Percentiles rank a stretch among this genome's conserved stretches.
Evolutionary conservation across 2,329 filamentous ascomycete species (phyloP).

Genomic region (Penicillium sp.): DNA sequence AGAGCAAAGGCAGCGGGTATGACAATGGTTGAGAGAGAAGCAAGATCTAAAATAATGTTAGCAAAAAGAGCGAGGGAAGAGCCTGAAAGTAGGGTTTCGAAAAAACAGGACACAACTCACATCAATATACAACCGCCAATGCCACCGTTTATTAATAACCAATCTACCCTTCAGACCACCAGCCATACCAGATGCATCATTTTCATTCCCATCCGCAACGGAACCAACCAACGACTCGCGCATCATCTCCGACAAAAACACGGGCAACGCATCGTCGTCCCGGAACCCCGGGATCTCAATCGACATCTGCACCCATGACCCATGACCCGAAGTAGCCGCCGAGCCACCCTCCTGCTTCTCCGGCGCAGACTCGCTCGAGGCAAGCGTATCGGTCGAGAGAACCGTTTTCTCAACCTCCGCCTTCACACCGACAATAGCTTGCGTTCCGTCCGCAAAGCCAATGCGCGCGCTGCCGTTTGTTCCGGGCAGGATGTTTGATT

Average conservation of each 20-base stretch:
- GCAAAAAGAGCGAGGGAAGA: not conserved
- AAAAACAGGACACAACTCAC: slow-evolving; percentile 52
- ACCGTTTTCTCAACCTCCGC: slow-evolving; percentile 83
- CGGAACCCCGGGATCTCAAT: slow-evolving; percentile 90
- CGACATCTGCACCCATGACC: slow-evolving; percentile 83
- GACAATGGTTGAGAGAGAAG: slow-evolving; percentile 91
- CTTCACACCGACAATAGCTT: slow-evolving; percentile 94
- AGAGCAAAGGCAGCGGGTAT: slow-evolving; percentile 90
- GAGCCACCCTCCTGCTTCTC: slow-evolving; percentile 32
- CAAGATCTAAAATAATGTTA: slow-evolving; percentile 67
- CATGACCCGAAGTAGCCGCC: slow-evolving; percentile 47
- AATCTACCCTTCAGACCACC: slow-evolving; percentile 70
- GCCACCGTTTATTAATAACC: slow-evolving; percentile 87
- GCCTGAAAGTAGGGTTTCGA: no score
- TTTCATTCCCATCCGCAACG: slow-evolving; percentile 69
- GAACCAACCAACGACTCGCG: slow-evolving; percentile 75
- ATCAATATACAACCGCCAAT: slow-evolving; percentile 96
- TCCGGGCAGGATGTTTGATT: slow-evolving; percentile 85
- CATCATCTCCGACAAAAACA: slow-evolving; percentile 87
- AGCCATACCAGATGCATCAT: slow-evolving; percentile 53
- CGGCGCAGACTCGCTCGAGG: slow-evolving; percentile 39
- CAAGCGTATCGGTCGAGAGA: slow-evolving; percentile 39
- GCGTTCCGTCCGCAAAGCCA: slow-evolving; percentile 92
- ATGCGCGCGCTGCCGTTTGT: slow-evolving; percentile 92
- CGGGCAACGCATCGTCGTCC: slow-evolving; percentile 87